Evolutionary conservation across 2,329 filamentous ascomycete species (phyloP).

Genomic region (Paraconiothyrium brasiliense): DNA sequence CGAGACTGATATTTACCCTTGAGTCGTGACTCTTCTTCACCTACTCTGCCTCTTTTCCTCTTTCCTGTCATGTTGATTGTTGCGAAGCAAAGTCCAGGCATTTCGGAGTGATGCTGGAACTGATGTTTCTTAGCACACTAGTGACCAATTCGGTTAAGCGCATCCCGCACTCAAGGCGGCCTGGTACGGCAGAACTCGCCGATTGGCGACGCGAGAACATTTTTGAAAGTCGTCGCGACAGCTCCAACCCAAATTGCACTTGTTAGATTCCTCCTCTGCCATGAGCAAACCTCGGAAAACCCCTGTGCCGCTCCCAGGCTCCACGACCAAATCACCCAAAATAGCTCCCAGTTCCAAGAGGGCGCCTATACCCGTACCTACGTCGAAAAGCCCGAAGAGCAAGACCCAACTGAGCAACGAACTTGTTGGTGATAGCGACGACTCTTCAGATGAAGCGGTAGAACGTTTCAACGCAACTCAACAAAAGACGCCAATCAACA

Average conservation of each 20-base stretch:
- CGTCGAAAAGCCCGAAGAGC: background rate
- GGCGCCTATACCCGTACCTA: slow-evolving; percentile 1
- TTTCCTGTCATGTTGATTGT: slow-evolving; percentile 41
- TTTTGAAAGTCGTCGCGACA: slow-evolving; percentile 28
- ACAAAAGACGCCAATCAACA: slow-evolving; percentile 37
- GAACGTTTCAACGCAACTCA: slow-evolving; percentile 24
- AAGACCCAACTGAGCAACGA: slow-evolving; percentile 46
- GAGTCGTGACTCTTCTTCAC: background rate
- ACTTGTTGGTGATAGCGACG: slow-evolving; percentile 45
- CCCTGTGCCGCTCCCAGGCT: slow-evolving; percentile 43
- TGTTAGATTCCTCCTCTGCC: slow-evolving; percentile 22
- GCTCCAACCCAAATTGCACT: slow-evolving; percentile 21
- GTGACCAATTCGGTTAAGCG: slow-evolving; percentile 24
- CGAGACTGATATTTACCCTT: slow-evolving; percentile 21
- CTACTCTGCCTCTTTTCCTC: slow-evolving; percentile 36
- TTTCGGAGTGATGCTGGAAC: slow-evolving; percentile 6
- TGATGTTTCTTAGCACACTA: slow-evolving; percentile 26
- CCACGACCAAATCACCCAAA: slow-evolving; percentile 38
- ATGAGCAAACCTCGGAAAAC: slow-evolving; percentile 47
- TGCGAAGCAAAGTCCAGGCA: slow-evolving; percentile 12
- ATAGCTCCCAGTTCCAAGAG: slow-evolving; percentile 19
- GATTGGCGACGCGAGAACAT: background rate
- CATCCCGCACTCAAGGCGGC: slow-evolving; percentile 16
- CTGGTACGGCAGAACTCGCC: slow-evolving; percentile 24
- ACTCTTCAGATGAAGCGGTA: slow-evolving; percentile 36